Conservation (phyloP, 139 green algal species). For the Chlorella sp. region DNA sequence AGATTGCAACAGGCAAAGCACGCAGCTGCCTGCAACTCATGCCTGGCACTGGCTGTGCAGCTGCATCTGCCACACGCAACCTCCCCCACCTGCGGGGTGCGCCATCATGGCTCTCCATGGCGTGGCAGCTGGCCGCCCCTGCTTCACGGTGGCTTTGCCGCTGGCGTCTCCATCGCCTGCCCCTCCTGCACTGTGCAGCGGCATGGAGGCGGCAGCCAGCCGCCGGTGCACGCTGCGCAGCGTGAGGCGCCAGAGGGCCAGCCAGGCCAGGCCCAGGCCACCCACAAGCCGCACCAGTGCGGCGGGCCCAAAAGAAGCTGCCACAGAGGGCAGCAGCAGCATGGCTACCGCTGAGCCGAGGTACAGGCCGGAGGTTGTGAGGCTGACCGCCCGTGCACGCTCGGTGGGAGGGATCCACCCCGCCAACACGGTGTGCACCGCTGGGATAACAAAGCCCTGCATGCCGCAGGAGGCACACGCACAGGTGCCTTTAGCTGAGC, state of each 20-base stretch:
- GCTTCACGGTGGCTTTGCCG: conserved; percentile 32
- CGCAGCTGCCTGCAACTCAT: too few species aligned
- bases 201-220: conserved; percentile 1
- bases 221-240: not conserved
- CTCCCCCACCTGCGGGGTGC: conserved; percentile 52
- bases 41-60: too few species aligned
- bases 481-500: not conserved
- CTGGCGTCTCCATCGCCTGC: conserved; percentile 16
- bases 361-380: conserved; percentile 99
- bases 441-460: conserved; percentile 93
- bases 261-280: conserved; percentile 80
- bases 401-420: conserved; percentile 93
- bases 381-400: conserved; percentile 83
- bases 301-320: conserved; percentile 58
- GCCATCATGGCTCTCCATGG: conserved; percentile 79
- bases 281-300: conserved; percentile 79
- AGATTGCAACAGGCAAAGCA: too few species aligned
- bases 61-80: too few species aligned
- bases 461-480: not conserved
- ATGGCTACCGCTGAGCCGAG: conserved; percentile 93
- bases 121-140: conserved; percentile 53
- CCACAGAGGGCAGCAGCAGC: conserved; percentile 84
- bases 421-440: conserved; percentile 78
- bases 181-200: conserved; percentile 25
- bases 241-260: conserved; percentile 74